Base-by-base conservation (phyloP, 306 rosid genomes). In the Corylus americana region DNA sequence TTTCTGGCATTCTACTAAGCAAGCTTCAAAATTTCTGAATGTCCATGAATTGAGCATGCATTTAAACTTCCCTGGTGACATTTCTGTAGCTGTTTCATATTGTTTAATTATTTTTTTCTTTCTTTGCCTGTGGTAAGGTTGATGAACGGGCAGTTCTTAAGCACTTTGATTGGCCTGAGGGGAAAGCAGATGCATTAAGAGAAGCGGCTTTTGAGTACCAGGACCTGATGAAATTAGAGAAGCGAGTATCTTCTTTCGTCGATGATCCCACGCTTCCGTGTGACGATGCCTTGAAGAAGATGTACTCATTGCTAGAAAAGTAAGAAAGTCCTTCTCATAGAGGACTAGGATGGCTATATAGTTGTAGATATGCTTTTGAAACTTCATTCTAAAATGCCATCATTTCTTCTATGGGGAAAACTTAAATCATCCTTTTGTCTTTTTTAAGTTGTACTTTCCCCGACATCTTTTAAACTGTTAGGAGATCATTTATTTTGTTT, bases 81-180 rank as follows among this genome's bases (percentile, higher is more conserved):
- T 71, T 49, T 71, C 42, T 27, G 8, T 20, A 48, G 18, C 11
- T 71, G 55, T 35, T 29, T 25, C 45, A 61, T 74, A 59, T 20
- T 68, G 66, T 55, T 29, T 78, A 69, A 63, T 68, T 50, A 80
- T 70, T 61, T 31, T 58, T 79, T 79, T 62, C 77, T 59, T 73
- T 67, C 72, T 49, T 80, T 84, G 68, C 49, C 27, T 70, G 69
- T 75, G 71, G 74, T 49, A 75, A 95, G 99, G 98, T 93, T 78
- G 99, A 96, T 77, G 98, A 96, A 80, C 85, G 99, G 86, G 99
- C 99, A 9, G 99, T 96, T 53, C 94, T 96, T 74, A 96, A 96
- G 89, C 99, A 96, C 90, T 96, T 96, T 45, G 99, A 96, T 83
- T 96, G 99, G 99, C 99, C 99, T 42, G 99, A 96, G 85, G 99